A percentile compares a stretch with the other conserved stretches of the same genome.
Conservation (phyloP, 129 eudicot genomes). For the Smallanthus sonchifolius region DNA sequence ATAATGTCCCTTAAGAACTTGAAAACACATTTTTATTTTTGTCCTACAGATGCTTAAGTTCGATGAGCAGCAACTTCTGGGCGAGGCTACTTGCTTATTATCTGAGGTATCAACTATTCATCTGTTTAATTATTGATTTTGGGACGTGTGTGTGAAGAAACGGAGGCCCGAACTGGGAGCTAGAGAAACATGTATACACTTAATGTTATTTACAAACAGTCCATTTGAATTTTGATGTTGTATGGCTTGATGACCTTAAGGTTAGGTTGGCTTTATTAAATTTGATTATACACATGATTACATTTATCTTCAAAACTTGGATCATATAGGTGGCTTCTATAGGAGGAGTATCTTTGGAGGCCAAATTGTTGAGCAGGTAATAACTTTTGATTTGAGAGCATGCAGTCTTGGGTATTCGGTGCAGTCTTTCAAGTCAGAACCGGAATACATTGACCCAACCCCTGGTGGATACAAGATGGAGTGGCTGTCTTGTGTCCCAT, state of each 20-base stretch:
- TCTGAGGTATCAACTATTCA: conserved; percentile 51
- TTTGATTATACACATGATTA: conserved; percentile 8
- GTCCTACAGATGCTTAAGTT: conserved; percentile 70
- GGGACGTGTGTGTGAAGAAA: too few species aligned
- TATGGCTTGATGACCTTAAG: background rate
- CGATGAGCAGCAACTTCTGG: conserved; percentile 89
- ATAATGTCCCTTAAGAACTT: background rate
- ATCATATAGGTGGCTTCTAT: conserved; percentile 68
- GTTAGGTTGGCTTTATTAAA: background rate
- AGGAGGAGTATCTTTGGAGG: conserved; percentile 90
- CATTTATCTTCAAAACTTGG: conserved; percentile 9
- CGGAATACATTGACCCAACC: too few species aligned
- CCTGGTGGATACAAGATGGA: too few species aligned
- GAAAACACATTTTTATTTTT: background rate
- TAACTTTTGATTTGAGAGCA: conserved; percentile 25
- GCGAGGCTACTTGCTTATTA: conserved; percentile 76
- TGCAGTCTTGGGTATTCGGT: background rate
- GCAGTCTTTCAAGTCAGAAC: too few species aligned
- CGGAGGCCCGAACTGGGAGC: conserved; percentile 86
- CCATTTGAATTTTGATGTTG: background rate
- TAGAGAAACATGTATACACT: conserved; percentile 77
- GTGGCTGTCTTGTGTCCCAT: too few species aligned
- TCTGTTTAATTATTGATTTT: background rate
- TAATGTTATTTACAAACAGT: background rate
- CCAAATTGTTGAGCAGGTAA: conserved; percentile 77